Percentiles rank a stretch among this genome's conserved stretches.
Evolutionary conservation across 2,329 filamentous ascomycete species (phyloP).

Genomic region (Colletotrichum scovillei): DNA sequence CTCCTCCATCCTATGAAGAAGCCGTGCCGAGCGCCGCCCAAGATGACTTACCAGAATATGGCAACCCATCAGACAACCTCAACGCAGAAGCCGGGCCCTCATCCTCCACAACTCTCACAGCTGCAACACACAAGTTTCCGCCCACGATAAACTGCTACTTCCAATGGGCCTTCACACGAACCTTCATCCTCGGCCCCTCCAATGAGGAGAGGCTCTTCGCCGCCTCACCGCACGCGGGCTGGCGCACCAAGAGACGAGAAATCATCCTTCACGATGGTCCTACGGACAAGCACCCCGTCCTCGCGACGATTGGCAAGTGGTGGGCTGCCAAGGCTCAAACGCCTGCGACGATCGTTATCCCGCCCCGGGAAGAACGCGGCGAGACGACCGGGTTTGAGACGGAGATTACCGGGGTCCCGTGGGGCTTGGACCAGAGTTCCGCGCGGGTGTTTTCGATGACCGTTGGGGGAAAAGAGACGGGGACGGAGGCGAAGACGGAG

Average conservation of each 20-base stretch:
- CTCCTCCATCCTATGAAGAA: not conserved
- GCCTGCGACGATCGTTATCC: not conserved
- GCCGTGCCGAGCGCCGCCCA: not conserved
- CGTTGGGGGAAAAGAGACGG: constrained; percentile 17
- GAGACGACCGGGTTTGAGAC: not conserved
- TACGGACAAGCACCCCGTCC: constrained; percentile 27
- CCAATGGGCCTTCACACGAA: constrained; percentile 24
- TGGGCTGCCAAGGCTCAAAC: constrained; percentile 12
- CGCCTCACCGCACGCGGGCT: constrained; percentile 35
- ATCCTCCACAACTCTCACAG: not conserved
- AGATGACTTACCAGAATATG: not conserved
- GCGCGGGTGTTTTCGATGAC: not conserved
- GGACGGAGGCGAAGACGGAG: constrained; percentile 33
- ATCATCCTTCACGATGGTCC: constrained; percentile 38
- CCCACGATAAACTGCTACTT: constrained; percentile 38
- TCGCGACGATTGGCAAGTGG: constrained; percentile 37
- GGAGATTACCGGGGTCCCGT: not conserved
- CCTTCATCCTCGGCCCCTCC: constrained; percentile 39
- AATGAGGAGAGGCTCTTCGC: constrained; percentile 37
- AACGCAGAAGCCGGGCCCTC: not conserved
- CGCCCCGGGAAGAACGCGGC: not conserved
- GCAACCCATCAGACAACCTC: not conserved
- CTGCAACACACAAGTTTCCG: constrained; percentile 33
- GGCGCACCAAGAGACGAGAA: constrained; percentile 34
- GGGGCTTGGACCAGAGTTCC: not conserved